Conservation (phyloP, 1,139 yeast species). For the Saccharomyces hybrid region DNA sequence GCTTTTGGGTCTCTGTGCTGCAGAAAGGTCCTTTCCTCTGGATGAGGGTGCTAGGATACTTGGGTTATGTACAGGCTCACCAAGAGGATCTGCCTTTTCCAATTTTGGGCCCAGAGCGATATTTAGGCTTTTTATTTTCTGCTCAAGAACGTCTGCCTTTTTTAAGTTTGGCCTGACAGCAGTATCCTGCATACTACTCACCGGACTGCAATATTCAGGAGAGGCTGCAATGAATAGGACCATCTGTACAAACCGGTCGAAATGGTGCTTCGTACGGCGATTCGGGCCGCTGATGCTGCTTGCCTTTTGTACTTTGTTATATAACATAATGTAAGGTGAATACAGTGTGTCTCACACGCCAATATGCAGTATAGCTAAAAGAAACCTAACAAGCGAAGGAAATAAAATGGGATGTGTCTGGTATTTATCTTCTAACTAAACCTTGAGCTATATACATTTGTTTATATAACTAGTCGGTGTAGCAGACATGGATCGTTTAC, state of each 20-base stretch:
- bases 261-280: background rate
- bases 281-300: background rate
- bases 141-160: background rate
- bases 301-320: background rate
- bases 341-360: background rate
- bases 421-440: background rate
- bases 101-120: background rate
- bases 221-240: background rate
- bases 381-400: background rate
- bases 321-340: background rate
- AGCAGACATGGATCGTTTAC: background rate
- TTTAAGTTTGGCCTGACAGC: background rate
- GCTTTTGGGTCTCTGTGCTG: constrained; percentile 6
- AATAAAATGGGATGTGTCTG: background rate
- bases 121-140: background rate
- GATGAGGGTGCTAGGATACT: background rate
- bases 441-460: background rate
- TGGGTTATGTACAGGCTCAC: background rate
- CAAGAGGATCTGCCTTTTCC: background rate
- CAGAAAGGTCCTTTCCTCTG: background rate
- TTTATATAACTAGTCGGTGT: background rate
- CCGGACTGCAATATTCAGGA: background rate
- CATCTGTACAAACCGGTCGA: background rate
- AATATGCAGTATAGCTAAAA: background rate
- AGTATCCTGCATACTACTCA: background rate